Evolutionary conservation across 208 protist genomes (phyloP).

Genomic region (Leishmania turanica): DNA sequence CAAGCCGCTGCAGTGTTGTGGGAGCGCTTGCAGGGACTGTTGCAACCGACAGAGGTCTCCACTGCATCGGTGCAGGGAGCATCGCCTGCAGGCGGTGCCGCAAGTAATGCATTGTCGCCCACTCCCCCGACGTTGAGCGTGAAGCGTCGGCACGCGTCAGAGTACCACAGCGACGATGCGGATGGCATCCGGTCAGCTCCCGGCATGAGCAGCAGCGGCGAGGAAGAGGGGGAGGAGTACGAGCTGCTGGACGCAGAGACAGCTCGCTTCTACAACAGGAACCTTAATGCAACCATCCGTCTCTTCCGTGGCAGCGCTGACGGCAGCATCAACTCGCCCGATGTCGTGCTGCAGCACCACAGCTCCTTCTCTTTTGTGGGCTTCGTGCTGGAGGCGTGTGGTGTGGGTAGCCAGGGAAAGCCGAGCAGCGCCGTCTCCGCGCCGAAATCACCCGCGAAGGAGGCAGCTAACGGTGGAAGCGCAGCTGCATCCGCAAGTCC

Average conservation of each 20-base stretch:
- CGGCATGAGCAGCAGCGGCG: constrained; percentile 18
- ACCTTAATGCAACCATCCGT: constrained; percentile 52
- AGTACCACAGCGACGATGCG: constrained; percentile 6
- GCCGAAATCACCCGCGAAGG: background rate
- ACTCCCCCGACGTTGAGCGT: background rate
- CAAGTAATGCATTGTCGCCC: background rate
- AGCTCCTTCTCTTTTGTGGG: constrained; percentile 73
- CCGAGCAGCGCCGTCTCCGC: background rate
- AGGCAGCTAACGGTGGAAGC: background rate
- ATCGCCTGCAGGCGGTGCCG: background rate
- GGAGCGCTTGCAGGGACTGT: constrained; percentile 44
- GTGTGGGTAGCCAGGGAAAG: constrained; percentile 35
- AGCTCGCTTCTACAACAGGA: constrained; percentile 56
- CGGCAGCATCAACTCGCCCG: constrained; percentile 49
- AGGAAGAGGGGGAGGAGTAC: constrained; percentile 27
- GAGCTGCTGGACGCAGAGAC: constrained; percentile 46
- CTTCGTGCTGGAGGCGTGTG: constrained; percentile 67
- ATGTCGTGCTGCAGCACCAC: constrained; percentile 45
- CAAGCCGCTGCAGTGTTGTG: constrained; percentile 42
- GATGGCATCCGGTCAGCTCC: constrained; percentile 11
- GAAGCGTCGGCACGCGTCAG: background rate
- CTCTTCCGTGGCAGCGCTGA: constrained; percentile 66
- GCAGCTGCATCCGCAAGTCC: background rate
- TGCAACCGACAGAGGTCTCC: constrained; percentile 25
- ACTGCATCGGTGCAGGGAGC: background rate